These are phyloP conservation scores for Eimeria falciformis DNA, from an alignment of 169 alveolate species.

Conservation along the genomic window DNA sequence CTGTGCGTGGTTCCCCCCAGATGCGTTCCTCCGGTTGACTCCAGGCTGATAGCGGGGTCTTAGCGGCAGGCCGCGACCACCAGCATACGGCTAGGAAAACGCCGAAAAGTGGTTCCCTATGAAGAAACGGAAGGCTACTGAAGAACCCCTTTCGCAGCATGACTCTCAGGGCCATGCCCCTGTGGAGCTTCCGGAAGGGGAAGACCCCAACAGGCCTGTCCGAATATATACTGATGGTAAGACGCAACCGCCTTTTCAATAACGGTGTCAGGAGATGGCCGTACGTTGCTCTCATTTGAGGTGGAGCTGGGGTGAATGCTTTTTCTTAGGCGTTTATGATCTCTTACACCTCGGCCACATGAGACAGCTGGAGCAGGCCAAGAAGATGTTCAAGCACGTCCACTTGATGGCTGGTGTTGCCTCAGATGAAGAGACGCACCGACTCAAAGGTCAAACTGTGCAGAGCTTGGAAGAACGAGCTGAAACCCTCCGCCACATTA, in stretches of 20 bases:
- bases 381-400: conserved; percentile 94
- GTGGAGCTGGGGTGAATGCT: not conserved
- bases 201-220: conserved; percentile 67
- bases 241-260: not conserved
- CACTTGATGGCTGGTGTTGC: conserved; percentile 97
- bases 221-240: conserved; percentile 75
- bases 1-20: no score
- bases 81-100: no score
- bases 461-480: conserved; percentile 95
- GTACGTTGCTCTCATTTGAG: not conserved
- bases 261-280: not conserved
- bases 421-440: conserved; percentile 96
- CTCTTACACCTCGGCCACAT: conserved; percentile 98
- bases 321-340: conserved; percentile 94
- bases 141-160: conserved; percentile 46
- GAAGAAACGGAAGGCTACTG: conserved; percentile 69
- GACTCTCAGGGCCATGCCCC: conserved; percentile 69
- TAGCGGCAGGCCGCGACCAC: no score
- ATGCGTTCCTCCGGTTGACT: no score
- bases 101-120: conserved; percentile 1
- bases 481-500: conserved; percentile 94
- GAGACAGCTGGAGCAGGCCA: conserved; percentile 97
- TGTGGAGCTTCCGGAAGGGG: conserved; percentile 71
- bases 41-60: no score
- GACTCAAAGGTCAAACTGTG: conserved; percentile 95